Percentiles rank a stretch among this genome's conserved stretches.
Evolutionary conservation across 2,329 filamentous ascomycete species (phyloP).

Genomic region (Sporothrix pallida): DNA sequence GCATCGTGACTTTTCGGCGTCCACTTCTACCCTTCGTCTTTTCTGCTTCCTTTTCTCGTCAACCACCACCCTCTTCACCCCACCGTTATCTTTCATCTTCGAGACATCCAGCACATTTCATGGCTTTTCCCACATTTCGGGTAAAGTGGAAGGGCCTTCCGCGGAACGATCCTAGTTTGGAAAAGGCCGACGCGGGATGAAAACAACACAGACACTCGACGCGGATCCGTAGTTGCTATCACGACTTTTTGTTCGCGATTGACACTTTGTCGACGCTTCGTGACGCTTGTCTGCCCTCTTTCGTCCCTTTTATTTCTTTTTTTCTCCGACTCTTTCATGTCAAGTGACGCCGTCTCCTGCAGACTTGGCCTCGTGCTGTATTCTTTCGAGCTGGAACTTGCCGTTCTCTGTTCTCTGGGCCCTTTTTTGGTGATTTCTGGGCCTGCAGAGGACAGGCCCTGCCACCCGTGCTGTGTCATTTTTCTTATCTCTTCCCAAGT

Average conservation of each 20-base stretch:
- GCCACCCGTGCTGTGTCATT: not conserved
- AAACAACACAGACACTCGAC: constrained; percentile 5
- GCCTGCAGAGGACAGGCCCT: too few relatives aligned
- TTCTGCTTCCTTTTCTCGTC: too few relatives aligned
- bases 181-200: constrained; percentile 29
- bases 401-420: not conserved
- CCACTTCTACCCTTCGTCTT: not conserved
- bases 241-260: not conserved
- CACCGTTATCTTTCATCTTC: constrained; percentile 6
- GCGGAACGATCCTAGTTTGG: constrained; percentile 32
- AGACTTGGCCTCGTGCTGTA: too few relatives aligned
- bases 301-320: not conserved
- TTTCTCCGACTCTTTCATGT: too few relatives aligned
- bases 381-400: not conserved
- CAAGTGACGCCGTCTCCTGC: too few relatives aligned
- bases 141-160: constrained; percentile 32
- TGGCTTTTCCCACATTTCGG: constrained; percentile 26
- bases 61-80: not conserved
- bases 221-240: constrained; percentile 29
- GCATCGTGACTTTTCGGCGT: not conserved
- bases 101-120: not conserved
- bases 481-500: constrained; percentile 14
- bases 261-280: not conserved
- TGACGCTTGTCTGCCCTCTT: not conserved
- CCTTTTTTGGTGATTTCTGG: not conserved